Evolutionary conservation across 345 rosid species (phyloP), one percentile per base, ranked within the genome.

Genomic region (Theobroma cacao): DNA sequence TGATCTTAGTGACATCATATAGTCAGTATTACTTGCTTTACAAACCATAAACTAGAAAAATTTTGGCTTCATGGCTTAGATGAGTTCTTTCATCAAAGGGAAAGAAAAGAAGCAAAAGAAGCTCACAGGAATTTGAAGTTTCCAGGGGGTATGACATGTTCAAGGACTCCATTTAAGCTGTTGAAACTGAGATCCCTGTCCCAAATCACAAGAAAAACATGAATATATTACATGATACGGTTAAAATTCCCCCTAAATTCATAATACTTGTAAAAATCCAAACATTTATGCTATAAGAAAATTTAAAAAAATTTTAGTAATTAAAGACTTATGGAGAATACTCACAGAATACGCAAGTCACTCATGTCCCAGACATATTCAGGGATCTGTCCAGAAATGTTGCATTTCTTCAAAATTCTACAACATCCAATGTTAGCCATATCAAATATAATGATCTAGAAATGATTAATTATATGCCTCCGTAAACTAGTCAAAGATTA

Each of bases 391-490:
- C 85, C 89, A 14, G 53, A 56, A 34, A 86, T 77, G 69, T 59
- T 77, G 63, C 86, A 83, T 60, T 72, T 81, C 79, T 85, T 86
- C 81, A 86, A 38, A 56, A 79, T 43, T 64, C 89, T 86, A 64
- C 69, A 79, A 55, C 20, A n/a, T 58, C n/a, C 76, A 65, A 50
- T 15, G 22, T 2, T 38, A 30, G 10, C 17, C 3, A 28, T 20
- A 17, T 77, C 56, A 72, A 47, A 50, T 18, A 13, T 5, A 24
- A 41, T 5, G 9, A 43, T 38, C 13, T n/a, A 3, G 13, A 15
- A 12, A n/a, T 13, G 66, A 53, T 36, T 65, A 65, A 65, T 38
- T 15, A 36, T 50, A 52, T 52, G n/a, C 10, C 31, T 48, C 43
- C 4, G 7, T 43, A 28, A 41, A 33, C 22, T 10, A 76, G 28